phyloP scores from a whole-genome alignment of 768 basidiomycete species.

The Bullera alba region DNA sequence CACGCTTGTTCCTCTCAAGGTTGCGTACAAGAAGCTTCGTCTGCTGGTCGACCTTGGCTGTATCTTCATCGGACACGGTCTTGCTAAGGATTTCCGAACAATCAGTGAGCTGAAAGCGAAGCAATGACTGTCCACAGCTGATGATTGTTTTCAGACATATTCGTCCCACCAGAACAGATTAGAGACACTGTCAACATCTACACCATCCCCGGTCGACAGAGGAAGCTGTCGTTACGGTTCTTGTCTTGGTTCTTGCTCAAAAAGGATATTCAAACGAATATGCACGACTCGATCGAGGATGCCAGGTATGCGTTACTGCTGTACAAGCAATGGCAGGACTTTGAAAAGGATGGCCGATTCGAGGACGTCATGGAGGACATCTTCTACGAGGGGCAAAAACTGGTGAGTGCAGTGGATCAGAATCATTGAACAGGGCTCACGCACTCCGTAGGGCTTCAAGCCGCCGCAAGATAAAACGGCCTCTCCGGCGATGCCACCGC shows the following conservation, averaged over 20 bases:
- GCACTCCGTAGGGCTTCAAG: slow-evolving; percentile 21
- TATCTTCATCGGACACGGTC: slow-evolving; percentile 92
- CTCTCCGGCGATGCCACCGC: neutral
- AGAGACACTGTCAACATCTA: slow-evolving; percentile 98
- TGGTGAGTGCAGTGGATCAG: slow-evolving; percentile 26
- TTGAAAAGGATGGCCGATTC: slow-evolving; percentile 64
- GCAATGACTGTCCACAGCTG: neutral
- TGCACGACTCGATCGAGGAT: slow-evolving; percentile 98
- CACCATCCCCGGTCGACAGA: slow-evolving; percentile 69
- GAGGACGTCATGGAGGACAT: slow-evolving; percentile 73
- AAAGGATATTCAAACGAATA: slow-evolving; percentile 85
- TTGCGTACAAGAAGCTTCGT: slow-evolving; percentile 97
- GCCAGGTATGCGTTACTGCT: slow-evolving; percentile 76
- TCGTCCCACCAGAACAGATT: slow-evolving; percentile 89
- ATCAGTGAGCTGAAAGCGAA: slow-evolving; percentile 63
- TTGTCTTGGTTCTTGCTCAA: slow-evolving; percentile 89
- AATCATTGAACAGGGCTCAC: neutral
- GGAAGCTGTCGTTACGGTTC: slow-evolving; percentile 84
- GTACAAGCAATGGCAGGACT: slow-evolving; percentile 64
- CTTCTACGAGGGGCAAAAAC: slow-evolving; percentile 47
- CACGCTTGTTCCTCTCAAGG: slow-evolving; percentile 87
- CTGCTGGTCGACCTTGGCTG: slow-evolving; percentile 89
- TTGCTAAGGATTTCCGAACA: slow-evolving; percentile 95
- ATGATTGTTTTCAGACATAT: slow-evolving; percentile 61
- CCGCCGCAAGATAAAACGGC: slow-evolving; percentile 17